A percentile compares a stretch with the other conserved stretches of the same genome.
Evolutionary conservation across 129 eudicot species (phyloP).

Genomic region (Chrysanthemum lavandulifolium): DNA sequence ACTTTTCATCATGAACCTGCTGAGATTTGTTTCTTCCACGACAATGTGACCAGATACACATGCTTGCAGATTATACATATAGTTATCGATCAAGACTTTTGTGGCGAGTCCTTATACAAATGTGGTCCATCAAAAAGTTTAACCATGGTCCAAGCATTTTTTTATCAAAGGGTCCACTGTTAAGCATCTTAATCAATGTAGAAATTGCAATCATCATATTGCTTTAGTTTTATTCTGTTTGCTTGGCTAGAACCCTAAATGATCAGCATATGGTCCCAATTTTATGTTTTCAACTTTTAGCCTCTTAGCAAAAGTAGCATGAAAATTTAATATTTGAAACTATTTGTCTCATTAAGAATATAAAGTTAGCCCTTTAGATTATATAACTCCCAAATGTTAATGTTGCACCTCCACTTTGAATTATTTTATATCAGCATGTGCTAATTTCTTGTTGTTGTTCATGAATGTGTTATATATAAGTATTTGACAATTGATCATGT

Average conservation of each 20-base stretch:
- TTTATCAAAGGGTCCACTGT: not conserved
- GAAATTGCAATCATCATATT: not conserved
- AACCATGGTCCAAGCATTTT: no score
- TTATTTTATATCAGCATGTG: conserved; percentile 26
- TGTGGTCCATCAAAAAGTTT: no score
- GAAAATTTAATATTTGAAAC: conserved; percentile 1
- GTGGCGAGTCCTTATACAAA: no score
- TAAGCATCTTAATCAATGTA: not conserved
- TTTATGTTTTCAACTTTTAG: conserved; percentile 17
- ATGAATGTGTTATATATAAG: not conserved
- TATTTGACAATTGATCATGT: not conserved
- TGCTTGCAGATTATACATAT: no score
- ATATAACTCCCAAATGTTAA: conserved; percentile 12
- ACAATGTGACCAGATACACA: no score
- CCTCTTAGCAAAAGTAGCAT: not conserved
- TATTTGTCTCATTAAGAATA: conserved; percentile 28
- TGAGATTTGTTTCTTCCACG: no score
- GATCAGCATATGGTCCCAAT: conserved; percentile 11
- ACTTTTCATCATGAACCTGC: no score
- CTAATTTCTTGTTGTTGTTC: conserved; percentile 16
- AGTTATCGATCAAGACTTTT: no score
- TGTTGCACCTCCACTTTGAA: conserved; percentile 25
- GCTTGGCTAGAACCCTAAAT: conserved; percentile 1
- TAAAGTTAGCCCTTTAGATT: conserved; percentile 9
- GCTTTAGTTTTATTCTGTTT: not conserved